Evolutionary conservation across 768 basidiomycete species (phyloP), one percentile per base, ranked within the genome.

Genomic region (Tricholoma terreum): DNA sequence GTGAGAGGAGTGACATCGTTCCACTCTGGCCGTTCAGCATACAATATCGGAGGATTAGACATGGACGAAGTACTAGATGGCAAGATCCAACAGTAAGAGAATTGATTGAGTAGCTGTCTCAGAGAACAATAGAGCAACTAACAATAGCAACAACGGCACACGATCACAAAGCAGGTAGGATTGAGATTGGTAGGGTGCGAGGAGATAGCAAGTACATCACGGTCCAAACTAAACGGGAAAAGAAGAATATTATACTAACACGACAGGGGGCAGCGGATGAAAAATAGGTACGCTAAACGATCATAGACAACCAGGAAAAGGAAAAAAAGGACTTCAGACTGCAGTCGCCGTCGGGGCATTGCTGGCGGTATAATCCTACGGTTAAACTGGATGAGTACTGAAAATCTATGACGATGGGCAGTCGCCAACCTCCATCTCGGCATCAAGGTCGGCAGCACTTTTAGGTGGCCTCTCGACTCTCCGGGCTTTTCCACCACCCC

Each of bases 401-500:
- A 27, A 9, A 10, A 6, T 6, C 2, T 14, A 40, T 1, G 27
- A 38, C 5, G 54, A 7, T 14, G 21, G 11, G 12, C 15, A 31
- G 14, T 27, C 6, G 66, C 75, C 27, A 58, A 96, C 96, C 84
- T 90, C 90, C 96, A 98, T 98, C 80, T 98, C 96, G 7, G 95
- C 94, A 70, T 98, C 96, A 42, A 98, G 84, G 69, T 95, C 92
- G 31, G 92, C 96, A 3, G 79, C 92, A 19, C 85, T 84, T 79
- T 96, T 96, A 55, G 79, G 75, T 4, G 89, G 83, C 61, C 92
- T 77, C 53, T 89, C 85, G 40, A 62, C 69, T 65, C 81, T 83
- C 64, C 81, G 77, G 38, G 75, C 65, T 57, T 77, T 76, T 56
- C 72, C 72, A 35, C 71, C 72, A 55, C 73, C 74, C 61, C 80